These are phyloP conservation scores for Blastomyces gilchristii DNA, from an alignment of 2,329 filamentous ascomycete species.

Conservation along the genomic window DNA sequence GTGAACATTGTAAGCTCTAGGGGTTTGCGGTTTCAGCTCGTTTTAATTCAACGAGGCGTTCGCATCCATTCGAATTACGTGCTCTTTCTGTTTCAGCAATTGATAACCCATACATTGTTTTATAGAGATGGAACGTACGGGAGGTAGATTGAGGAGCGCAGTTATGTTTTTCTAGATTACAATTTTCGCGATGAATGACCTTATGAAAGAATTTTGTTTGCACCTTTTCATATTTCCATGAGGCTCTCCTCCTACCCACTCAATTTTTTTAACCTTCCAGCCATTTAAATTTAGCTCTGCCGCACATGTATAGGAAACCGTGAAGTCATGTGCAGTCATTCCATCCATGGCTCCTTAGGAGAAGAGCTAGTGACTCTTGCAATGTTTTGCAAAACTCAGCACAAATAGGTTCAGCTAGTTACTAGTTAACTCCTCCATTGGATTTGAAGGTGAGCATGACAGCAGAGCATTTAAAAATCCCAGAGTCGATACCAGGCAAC, in stretches of 20 bases:
- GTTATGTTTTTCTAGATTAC: neutral
- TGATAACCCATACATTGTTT: neutral
- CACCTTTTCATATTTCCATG: neutral
- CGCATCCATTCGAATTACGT: neutral
- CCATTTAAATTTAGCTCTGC: too few species aligned
- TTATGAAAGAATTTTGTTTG: neutral
- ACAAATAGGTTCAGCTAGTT: too few species aligned
- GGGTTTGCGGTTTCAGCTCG: neutral
- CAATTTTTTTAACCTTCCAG: too few species aligned
- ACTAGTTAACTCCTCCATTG: too few species aligned
- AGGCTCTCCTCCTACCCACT: neutral
- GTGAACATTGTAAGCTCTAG: neutral
- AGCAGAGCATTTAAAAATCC: too few species aligned
- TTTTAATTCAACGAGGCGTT: neutral
- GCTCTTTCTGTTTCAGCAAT: neutral
- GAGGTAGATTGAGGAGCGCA: too few species aligned
- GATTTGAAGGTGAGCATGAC: too few species aligned
- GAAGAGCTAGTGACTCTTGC: too few species aligned
- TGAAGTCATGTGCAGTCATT: neutral
- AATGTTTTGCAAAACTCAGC: too few species aligned
- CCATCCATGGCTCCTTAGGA: neutral
- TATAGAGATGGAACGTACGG: neutral
- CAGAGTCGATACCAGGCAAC: too few species aligned
- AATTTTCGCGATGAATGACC: neutral
- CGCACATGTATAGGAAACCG: too few species aligned